Base-by-base conservation (phyloP, 1,284 basidiomycete species). In the Irpex sp. region DNA sequence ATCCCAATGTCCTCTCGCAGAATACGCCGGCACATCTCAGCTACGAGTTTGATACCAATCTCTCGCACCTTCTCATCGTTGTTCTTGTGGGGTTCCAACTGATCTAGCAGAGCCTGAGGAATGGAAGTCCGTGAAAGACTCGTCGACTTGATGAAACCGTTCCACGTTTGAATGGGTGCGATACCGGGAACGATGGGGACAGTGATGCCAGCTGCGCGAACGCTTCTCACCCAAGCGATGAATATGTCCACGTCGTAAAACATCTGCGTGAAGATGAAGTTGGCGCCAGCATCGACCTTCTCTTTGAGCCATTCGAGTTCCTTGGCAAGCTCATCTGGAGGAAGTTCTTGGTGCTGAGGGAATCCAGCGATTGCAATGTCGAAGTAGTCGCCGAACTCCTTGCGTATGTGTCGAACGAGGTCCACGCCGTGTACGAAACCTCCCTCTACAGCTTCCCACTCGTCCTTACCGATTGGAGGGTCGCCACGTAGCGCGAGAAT, bases 161-260 rank as follows among this genome's bases (percentile, higher is more conserved):
- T 96, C 91, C 95, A 98, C 44, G 94, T 98, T 78, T 99, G 97
- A 67, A 99, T 96, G 4, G 97, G 97, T 78, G 96, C 96, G 72
- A 99, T 93, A 48, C 94, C 94, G 21, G 97, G 97, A 5, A 99
- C 89, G 73, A 99, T 96, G 15, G 97, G 97, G 26, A 97, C 84
- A 0, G 88, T 94, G 76, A 99, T 97, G 6, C 97, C 94, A 5
- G 89, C 91, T 8, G 81, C 89, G 63, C 94, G 85, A 37, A 96
- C 88, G 49, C 87, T 83, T 69, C 87, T 89, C 64, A 95, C 93
- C 94, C 94, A 97, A 47, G 81, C 78, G 67, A 93, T 85, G 77
- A 96, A 97, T 67, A 94, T 73, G 58, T 95, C 86, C 61, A 90
- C 87, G 72, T 97, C 94, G 78, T 96, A 97, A 79, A 97, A 97